These are phyloP conservation scores for Ensete ventricosum DNA, from an alignment of 176 grass and related monocot species.

Conservation along the genomic window DNA sequence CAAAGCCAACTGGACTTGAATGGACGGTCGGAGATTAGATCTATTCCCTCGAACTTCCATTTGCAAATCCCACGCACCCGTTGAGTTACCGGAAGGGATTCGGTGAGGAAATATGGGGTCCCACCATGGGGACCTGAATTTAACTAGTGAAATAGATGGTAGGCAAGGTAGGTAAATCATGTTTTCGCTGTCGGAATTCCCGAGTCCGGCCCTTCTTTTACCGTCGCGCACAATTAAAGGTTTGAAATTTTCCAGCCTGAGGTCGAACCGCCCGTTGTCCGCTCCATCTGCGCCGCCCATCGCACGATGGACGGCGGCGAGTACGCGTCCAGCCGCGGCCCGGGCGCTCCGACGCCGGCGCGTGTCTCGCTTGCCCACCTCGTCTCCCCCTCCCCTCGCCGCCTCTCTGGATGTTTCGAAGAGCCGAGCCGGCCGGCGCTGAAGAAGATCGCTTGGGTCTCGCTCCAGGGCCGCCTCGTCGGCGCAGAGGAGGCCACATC, in stretches of 20 bases:
- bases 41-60: too few species aligned
- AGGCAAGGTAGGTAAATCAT: too few species aligned
- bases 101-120: too few species aligned
- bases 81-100: too few species aligned
- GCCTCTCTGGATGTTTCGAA: constrained; percentile 43
- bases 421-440: constrained; percentile 32
- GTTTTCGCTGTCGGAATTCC: too few species aligned
- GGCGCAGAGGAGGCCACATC: constrained; percentile 50
- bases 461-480: constrained; percentile 62
- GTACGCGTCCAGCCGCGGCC: neutral
- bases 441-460: constrained; percentile 40
- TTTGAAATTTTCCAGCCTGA: neutral
- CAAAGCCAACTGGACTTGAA: too few species aligned
- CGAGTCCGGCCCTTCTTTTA: too few species aligned
- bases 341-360: neutral
- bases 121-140: too few species aligned
- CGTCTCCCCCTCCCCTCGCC: constrained; percentile 21
- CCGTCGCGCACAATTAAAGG: neutral
- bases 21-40: too few species aligned
- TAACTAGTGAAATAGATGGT: too few species aligned
- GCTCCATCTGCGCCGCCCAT: neutral
- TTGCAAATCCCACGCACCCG: too few species aligned
- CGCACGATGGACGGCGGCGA: constrained; percentile 26
- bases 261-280: neutral
- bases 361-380: constrained; percentile 23